Evolutionary conservation across 2,329 filamentous ascomycete species (phyloP), one percentile per base, ranked within the genome.

Genomic region (Clarireedia paspali): DNA sequence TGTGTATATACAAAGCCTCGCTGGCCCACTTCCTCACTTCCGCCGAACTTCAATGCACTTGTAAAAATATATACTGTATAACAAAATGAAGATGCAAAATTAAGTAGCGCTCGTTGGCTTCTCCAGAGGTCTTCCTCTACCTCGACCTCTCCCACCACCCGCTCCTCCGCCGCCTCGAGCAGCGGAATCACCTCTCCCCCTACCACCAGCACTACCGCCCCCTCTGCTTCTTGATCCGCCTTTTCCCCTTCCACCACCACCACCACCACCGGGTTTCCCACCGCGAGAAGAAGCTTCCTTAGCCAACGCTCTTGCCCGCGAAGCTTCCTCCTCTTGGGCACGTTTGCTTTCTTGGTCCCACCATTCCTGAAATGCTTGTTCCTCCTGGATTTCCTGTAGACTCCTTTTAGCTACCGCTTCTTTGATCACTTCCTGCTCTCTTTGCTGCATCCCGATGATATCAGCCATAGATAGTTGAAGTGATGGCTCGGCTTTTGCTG

Each of bases 321-420:
- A 57, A 39, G 63, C 64, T 52, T 67, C 67, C 47, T 66, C 64
- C 55, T 68, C 65, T 61, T 86, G 85, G 39, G 87, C 81, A 27
- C 88, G 78, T 58, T 79, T 79, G 64, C 85, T 90, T 70, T 96
- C 91, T 60, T 88, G 84, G 62, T 95, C 89, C 91, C 91, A 96
- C 91, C 91, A 96, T 69, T 95, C 85, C 68, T 96, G 89, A 69
- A 99, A 99, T 51, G 90, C 90, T 68, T 99, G 94, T 71, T 99
- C 94, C 62, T 94, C 84, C 70, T 99, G 94, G 57, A 99, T 99
- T 60, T 97, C 94, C 67, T 95, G 85, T 30, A 99, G 74, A 60
- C 89, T 94, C 55, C 92, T 82, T 72, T 95, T 96, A 2, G 91
- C 89, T 10, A 85, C 85, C 0, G 91, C 89, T 68, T 96, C 91